Evolutionary conservation across 2,329 filamentous ascomycete species (phyloP).

Genomic region (Xylariaceae sp.): DNA sequence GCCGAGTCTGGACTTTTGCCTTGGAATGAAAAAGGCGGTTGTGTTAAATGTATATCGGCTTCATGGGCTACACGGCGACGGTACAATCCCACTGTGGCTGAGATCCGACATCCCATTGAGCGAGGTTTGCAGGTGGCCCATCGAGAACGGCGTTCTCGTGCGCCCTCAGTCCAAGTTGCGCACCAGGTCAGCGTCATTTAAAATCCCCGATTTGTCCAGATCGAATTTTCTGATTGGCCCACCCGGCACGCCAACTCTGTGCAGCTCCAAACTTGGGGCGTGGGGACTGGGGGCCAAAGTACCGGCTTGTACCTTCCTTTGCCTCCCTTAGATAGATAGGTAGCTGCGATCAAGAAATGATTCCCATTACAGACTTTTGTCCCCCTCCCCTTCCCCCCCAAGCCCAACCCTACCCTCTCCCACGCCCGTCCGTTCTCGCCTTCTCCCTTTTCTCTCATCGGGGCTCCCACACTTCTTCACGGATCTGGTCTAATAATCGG

Average conservation of each 20-base stretch:
- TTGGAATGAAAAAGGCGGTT: not conserved
- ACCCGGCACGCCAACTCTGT: slow-evolving; percentile 11
- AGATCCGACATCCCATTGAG: slow-evolving; percentile 1
- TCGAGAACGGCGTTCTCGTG: slow-evolving; percentile 1
- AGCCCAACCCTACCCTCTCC: not conserved
- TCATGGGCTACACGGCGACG: not conserved
- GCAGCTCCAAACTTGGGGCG: slow-evolving; percentile 21
- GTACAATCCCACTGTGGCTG: slow-evolving; percentile 1
- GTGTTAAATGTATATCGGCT: not conserved
- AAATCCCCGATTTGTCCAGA: slow-evolving; percentile 15
- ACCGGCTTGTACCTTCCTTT: not conserved
- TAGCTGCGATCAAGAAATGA: slow-evolving; percentile 20
- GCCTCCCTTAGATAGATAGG: not conserved
- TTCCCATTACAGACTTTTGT: slow-evolving; percentile 24
- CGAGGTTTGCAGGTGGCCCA: not conserved
- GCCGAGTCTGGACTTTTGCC: slow-evolving; percentile 1
- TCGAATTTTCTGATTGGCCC: slow-evolving; percentile 41
- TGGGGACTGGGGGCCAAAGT: not conserved
- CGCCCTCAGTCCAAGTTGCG: slow-evolving; percentile 8
- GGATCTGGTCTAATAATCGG: slow-evolving; percentile 24
- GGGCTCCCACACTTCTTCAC: slow-evolving; percentile 22
- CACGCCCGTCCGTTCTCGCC: slow-evolving; percentile 22
- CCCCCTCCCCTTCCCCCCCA: slow-evolving; percentile 20
- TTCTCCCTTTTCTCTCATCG: slow-evolving; percentile 24
- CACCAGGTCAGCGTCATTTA: slow-evolving; percentile 12